These are phyloP conservation scores for Limonomyces culmigenus DNA, from an alignment of 1,284 basidiomycete genomes.

Conservation along the genomic window DNA sequence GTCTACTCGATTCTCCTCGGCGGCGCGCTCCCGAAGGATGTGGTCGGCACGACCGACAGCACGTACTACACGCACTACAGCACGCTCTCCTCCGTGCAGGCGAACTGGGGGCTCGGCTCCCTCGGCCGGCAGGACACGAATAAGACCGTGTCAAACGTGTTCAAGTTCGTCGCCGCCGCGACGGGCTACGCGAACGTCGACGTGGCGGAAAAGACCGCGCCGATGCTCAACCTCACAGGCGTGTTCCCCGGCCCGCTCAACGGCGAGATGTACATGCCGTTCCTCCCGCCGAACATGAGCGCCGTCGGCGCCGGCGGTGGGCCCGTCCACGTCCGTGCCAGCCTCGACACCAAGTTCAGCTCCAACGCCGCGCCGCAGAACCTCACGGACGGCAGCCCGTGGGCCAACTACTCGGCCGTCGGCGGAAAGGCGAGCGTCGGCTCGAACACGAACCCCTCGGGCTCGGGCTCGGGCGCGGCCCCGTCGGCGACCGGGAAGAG, in stretches of 20 bases:
- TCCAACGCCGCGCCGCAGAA: background rate
- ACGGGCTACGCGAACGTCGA: constrained; percentile 14
- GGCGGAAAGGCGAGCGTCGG: too few relatives aligned
- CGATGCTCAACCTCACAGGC: constrained; percentile 15
- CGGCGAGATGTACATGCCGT: constrained; percentile 13
- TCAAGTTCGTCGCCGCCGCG: constrained; percentile 16
- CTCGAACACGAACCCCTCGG: too few relatives aligned
- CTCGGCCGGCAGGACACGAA: constrained; percentile 31
- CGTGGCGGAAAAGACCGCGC: constrained; percentile 7
- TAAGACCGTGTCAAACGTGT: constrained; percentile 18
- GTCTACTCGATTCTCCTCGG: constrained; percentile 25
- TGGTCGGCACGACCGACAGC: constrained; percentile 22
- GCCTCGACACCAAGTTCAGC: constrained; percentile 9
- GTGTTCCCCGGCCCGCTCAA: constrained; percentile 17
- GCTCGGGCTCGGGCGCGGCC: too few relatives aligned
- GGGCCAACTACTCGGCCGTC: too few relatives aligned
- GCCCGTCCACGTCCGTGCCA: constrained; percentile 13
- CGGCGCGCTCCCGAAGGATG: constrained; percentile 18
- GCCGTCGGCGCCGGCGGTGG: constrained; percentile 16
- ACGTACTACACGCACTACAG: constrained; percentile 43
- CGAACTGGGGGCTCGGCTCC: constrained; percentile 35
- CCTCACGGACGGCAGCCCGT: too few relatives aligned
- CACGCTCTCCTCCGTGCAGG: constrained; percentile 28
- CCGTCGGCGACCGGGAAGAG: too few relatives aligned
- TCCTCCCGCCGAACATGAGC: constrained; percentile 13